Base-by-base conservation (phyloP, 1,284 basidiomycete genomes). In the Lentinus polychrous region DNA sequence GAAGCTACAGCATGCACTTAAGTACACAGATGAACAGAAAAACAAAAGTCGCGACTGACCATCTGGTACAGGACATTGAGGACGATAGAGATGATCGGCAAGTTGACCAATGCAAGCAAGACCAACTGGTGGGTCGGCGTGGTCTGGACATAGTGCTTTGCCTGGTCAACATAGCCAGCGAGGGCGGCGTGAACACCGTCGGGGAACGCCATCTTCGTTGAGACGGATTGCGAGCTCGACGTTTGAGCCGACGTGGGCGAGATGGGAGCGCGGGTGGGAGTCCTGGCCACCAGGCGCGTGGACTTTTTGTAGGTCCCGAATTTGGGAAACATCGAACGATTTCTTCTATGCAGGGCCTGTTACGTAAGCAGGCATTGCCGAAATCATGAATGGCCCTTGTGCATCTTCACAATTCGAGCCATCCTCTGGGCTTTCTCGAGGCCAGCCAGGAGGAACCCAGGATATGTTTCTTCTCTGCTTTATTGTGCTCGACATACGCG, bases 21-120 rank as follows among this genome's bases (percentile, higher is more conserved):
- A 11, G 3, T 11, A 3, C 35, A 8, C 36, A 37, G 17, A 14
- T 11, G 8, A 17, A 17, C 5, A 12, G 10, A 39, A 35, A 15
- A 27, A 34, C 1, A 31, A 22, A 20, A 40, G 27, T 27, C 8
- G 66, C n/a, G n/a, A 23, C 78, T 49, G 55, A 85, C 82, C 48
- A 84, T 60, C 62, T 86, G 84, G 49, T 68, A 65, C 10, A 81
- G 63, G 38, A 86, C 73, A 57, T 89, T 86, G 46, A 86, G 56
- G 2, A 71, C 62, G 36, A 86, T 71, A 45, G 63, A 69, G 46
- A 75, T 50, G 49, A 77, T 12, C 2, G 76, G 76, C 33, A 73
- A 62, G 54, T 68, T 68, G 51, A 69, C 55, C 49, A 69, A 47
- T n/a, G 61, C 58, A 38, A 66, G 56, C 38, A 69, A 46, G 31